Conservation (phyloP, 1,284 basidiomycete species). For the Malassezia psittaci region DNA sequence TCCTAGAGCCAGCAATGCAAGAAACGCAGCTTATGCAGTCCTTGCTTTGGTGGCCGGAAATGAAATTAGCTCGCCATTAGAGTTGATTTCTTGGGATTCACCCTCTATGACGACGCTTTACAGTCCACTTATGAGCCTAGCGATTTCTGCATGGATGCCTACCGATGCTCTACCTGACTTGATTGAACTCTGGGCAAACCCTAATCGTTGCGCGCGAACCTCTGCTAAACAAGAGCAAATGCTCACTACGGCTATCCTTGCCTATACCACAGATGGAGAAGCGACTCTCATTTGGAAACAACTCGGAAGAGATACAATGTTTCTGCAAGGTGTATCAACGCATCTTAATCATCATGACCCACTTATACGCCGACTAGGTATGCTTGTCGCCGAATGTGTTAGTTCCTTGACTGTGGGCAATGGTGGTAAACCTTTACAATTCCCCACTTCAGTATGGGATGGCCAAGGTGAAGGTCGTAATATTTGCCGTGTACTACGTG, state of each 20-base stretch:
- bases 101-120: neutral
- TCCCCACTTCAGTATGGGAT: conserved; percentile 65
- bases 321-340: conserved; percentile 63
- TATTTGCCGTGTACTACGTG: conserved; percentile 32
- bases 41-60: neutral
- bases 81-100: neutral
- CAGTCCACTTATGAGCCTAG: conserved; percentile 2
- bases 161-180: neutral
- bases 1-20: neutral
- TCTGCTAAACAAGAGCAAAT: neutral
- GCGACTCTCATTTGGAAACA: neutral
- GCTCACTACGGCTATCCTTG: conserved; percentile 3
- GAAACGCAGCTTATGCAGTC: conserved; percentile 1
- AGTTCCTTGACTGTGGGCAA: conserved; percentile 12
- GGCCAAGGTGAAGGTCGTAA: conserved; percentile 60
- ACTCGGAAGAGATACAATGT: conserved; percentile 53
- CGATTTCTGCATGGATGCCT: neutral
- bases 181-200: conserved; percentile 7
- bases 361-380: conserved; percentile 73
- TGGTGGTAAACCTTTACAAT: conserved; percentile 58
- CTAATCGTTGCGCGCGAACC: neutral
- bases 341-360: conserved; percentile 58
- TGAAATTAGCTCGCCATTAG: neutral
- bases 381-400: conserved; percentile 70
- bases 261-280: neutral